phyloP scores from a whole-genome alignment of 306 rosid species.

The Clitoria ternatea region DNA sequence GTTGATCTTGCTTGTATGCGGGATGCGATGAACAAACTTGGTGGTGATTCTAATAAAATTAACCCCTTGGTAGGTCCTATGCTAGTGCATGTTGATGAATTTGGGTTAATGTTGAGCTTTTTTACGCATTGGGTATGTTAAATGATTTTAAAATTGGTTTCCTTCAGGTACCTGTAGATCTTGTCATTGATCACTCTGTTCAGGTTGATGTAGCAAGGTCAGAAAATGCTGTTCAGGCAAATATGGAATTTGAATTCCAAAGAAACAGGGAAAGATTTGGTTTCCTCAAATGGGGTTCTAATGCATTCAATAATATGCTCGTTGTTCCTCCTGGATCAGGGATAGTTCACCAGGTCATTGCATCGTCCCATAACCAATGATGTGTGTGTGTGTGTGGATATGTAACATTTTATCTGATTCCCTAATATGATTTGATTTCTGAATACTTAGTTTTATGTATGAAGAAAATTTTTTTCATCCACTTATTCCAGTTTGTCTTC shows the following conservation, averaged over 20 bases:
- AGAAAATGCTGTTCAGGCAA: slow-evolving; percentile 87
- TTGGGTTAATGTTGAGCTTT: not conserved
- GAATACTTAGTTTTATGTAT: not conserved
- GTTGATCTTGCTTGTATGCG: slow-evolving; percentile 99
- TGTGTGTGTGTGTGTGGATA: not conserved
- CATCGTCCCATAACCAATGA: not conserved
- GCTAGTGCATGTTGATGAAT: not conserved
- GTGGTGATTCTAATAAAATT: slow-evolving; percentile 88
- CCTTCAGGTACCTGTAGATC: slow-evolving; percentile 89
- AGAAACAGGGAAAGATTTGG: slow-evolving; percentile 88
- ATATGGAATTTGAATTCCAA: slow-evolving; percentile 84
- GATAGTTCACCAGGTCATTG: slow-evolving; percentile 89
- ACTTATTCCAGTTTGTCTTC: slow-evolving; percentile 3
- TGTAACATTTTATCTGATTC: not conserved
- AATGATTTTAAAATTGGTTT: slow-evolving; percentile 15
- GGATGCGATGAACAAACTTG: slow-evolving; percentile 92
- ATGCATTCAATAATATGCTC: slow-evolving; percentile 84
- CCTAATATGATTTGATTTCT: not conserved
- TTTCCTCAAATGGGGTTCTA: slow-evolving; percentile 96
- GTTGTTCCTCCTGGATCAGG: slow-evolving; percentile 99
- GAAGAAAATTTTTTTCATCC: not conserved
- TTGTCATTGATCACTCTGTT: slow-evolving; percentile 98
- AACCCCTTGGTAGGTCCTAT: slow-evolving; percentile 78
- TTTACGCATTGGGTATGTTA: not conserved
- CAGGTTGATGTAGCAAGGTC: slow-evolving; percentile 95